Evolutionary conservation across 78 protist genomes (phyloP), one percentile per base, ranked within the genome.

Genomic region (Dictyostelium purpureum): DNA sequence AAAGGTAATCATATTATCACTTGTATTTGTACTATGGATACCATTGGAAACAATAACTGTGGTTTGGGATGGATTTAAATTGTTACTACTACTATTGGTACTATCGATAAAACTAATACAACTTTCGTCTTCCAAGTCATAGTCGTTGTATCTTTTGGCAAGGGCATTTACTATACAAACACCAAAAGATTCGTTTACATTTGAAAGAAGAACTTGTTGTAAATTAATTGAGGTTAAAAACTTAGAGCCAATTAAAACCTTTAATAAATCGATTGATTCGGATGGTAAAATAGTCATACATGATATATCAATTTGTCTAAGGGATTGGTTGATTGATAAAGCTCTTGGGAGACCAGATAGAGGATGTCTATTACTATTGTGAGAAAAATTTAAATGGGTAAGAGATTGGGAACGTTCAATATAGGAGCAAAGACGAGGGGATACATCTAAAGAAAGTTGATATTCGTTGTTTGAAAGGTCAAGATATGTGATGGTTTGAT

Each of bases 381-480:
- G 77, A 28, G 63, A 40, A 59, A 85, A 85, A 40, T 85, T 85
- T 12, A 85, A 33, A 33, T 42, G 24, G 2, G 66, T 52, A 10
- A 85, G 6, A 9, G 92, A 51, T 33, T 31, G 40, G 2, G 45
- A 31, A 18, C 19, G 19, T 56, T 70, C 92, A 43, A 85, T 37
- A 35, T 45, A 85, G 3, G 19, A 43, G 59, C 80, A 73, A 10
- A 85, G 16, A 11, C 40, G 6, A 6, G 35, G 40, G 0, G 92
- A 85, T 5, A 85, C 33, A 69, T 85, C 92, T 19, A 56, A 37
- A 10, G 92, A 43, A 10, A 73, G 26, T 61, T 85, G 92, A 14
- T 85, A 85, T 43, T 85, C 92, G 7, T 85, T 85, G 26, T 33
- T 37, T 5, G 92, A 85, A 6, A 85, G 28, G n/a, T 85, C 92